Conservation (phyloP, 2,329 filamentous ascomycete genomes). For the Epichloe scottii region DNA sequence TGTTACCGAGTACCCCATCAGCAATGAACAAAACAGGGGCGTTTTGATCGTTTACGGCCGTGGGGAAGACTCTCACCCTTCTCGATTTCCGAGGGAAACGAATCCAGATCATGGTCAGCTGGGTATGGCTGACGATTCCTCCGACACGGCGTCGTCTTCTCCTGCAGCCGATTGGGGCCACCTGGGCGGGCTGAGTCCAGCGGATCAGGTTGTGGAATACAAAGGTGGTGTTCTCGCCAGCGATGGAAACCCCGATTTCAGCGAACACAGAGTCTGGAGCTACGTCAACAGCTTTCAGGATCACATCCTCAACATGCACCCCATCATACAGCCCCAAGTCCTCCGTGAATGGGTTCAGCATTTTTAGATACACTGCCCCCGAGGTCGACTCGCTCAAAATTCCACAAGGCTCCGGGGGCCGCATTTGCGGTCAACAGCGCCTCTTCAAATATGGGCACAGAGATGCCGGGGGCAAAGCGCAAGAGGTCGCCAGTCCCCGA, state of each 20-base stretch:
- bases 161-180: constrained; percentile 48
- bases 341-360: constrained; percentile 39
- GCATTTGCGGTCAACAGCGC: constrained; percentile 20
- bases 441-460: constrained; percentile 12
- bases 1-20: constrained; percentile 62
- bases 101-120: constrained; percentile 23
- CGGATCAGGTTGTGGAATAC: constrained; percentile 26
- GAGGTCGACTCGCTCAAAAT: constrained; percentile 13
- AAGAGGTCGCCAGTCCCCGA: constrained; percentile 40
- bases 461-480: constrained; percentile 33
- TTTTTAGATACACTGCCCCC: constrained; percentile 37
- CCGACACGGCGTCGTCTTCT: constrained; percentile 40
- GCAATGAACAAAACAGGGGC: constrained; percentile 61
- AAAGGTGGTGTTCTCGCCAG: constrained; percentile 23
- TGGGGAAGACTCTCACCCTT: constrained; percentile 58
- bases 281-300: constrained; percentile 47
- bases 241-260: constrained; percentile 43
- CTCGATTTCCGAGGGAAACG: constrained; percentile 32
- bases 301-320: constrained; percentile 54
- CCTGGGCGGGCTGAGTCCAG: constrained; percentile 37
- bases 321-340: constrained; percentile 42
- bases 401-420: constrained; percentile 16
- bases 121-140: constrained; percentile 35
- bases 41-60: constrained; percentile 64
- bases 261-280: constrained; percentile 33